Percentiles rank a stretch among this genome's conserved stretches.
These are phyloP conservation scores for Herpotrichia juniperi DNA, from an alignment of 2,329 filamentous ascomycete genomes.

Conservation along the genomic window DNA sequence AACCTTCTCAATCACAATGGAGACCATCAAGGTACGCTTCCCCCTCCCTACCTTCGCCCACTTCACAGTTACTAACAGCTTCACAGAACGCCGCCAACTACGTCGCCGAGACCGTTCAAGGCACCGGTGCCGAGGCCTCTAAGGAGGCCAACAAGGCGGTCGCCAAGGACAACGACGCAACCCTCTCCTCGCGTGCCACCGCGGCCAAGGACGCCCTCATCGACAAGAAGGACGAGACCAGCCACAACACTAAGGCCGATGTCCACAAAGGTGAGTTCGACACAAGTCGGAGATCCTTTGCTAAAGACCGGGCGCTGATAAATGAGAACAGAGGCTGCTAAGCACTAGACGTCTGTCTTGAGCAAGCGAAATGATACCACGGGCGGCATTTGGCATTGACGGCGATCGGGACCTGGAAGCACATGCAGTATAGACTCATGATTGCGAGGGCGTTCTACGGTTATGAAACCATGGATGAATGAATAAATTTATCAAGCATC, in stretches of 20 bases:
- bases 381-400: too few relatives aligned
- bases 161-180: neutral
- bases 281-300: neutral
- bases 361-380: neutral
- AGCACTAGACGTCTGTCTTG: neutral
- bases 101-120: slow-evolving; percentile 1
- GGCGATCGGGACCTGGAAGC: too few relatives aligned
- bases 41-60: neutral
- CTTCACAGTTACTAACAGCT: neutral
- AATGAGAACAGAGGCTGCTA: slow-evolving; percentile 1
- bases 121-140: neutral
- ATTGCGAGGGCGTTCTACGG: too few relatives aligned
- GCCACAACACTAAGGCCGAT: neutral
- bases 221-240: neutral
- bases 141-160: slow-evolving; percentile 1
- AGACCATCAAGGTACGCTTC: neutral
- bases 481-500: too few relatives aligned
- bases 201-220: neutral
- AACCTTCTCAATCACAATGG: slow-evolving; percentile 1
- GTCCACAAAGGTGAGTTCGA: slow-evolving; percentile 1
- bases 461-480: too few relatives aligned
- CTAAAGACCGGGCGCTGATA: neutral
- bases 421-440: too few relatives aligned
- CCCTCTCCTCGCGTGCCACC: neutral
- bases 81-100: neutral